Evolutionary conservation across 23 red algal genomes (phyloP).

Genomic region (Porphyridium purpureum): DNA sequence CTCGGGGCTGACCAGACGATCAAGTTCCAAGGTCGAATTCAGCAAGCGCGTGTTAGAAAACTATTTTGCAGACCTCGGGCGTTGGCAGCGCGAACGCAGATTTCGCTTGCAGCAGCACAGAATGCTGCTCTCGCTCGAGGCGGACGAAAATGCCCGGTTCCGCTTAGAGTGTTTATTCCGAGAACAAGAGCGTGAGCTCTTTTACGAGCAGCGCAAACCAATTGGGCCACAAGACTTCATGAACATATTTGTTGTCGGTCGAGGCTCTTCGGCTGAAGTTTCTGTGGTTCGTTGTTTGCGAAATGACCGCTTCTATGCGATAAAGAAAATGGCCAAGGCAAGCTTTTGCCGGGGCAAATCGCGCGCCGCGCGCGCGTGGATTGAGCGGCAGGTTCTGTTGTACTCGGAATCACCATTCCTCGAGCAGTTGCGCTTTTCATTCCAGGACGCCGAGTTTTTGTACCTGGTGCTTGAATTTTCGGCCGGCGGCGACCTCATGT

Average conservation of each 20-base stretch:
- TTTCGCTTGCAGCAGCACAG: background rate
- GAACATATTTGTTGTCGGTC: background rate
- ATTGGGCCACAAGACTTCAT: background rate
- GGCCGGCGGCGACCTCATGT: constrained; percentile 56
- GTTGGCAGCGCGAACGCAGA: background rate
- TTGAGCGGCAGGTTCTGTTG: background rate
- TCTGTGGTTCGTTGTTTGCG: background rate
- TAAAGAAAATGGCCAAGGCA: background rate
- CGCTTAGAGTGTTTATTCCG: background rate
- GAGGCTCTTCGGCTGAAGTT: background rate
- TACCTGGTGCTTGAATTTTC: constrained; percentile 79
- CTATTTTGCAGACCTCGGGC: background rate
- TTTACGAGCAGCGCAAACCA: background rate
- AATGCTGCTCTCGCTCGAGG: background rate
- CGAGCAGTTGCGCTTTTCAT: constrained; percentile 31
- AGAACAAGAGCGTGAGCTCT: background rate
- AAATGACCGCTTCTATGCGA: background rate
- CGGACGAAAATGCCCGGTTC: background rate
- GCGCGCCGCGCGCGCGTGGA: background rate
- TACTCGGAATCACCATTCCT: background rate
- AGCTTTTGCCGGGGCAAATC: background rate
- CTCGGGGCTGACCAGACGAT: no score
- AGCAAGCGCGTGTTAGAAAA: background rate
- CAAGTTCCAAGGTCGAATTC: background rate
- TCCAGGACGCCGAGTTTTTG: constrained; percentile 44